These are phyloP conservation scores for Murraya paniculata DNA, from an alignment of 345 rosid genomes.

Conservation along the genomic window DNA sequence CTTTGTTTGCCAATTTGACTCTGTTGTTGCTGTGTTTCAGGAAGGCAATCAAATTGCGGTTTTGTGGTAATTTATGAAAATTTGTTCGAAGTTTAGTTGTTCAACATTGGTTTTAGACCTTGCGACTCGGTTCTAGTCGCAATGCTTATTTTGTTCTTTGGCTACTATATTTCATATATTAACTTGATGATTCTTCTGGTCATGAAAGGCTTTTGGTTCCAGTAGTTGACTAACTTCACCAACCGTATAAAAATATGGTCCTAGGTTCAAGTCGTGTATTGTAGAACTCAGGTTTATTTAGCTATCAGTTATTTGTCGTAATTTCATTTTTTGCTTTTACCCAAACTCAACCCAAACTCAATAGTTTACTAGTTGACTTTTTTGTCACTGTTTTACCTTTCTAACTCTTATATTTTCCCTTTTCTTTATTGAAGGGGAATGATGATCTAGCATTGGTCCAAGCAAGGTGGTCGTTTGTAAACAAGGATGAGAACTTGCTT, in stretches of 20 bases:
- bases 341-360: neutral
- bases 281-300: neutral
- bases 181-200: neutral
- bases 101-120: neutral
- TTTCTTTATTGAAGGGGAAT: constrained; percentile 47
- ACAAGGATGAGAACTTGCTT: constrained; percentile 90
- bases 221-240: neutral
- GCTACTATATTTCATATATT: neutral
- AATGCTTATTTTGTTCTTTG: neutral
- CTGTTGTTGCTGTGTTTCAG: neutral
- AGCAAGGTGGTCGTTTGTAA: constrained; percentile 86
- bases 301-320: neutral
- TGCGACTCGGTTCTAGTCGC: neutral
- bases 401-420: neutral
- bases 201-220: neutral
- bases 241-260: neutral
- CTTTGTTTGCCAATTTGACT: neutral
- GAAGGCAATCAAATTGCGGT: neutral
- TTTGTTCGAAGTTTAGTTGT: neutral
- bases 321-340: neutral
- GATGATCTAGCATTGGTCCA: constrained; percentile 82
- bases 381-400: neutral
- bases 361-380: neutral
- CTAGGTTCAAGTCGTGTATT: neutral
- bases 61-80: neutral